Conservation (phyloP, 169 alveolate species). For the Plasmodium cynomolgi region DNA sequence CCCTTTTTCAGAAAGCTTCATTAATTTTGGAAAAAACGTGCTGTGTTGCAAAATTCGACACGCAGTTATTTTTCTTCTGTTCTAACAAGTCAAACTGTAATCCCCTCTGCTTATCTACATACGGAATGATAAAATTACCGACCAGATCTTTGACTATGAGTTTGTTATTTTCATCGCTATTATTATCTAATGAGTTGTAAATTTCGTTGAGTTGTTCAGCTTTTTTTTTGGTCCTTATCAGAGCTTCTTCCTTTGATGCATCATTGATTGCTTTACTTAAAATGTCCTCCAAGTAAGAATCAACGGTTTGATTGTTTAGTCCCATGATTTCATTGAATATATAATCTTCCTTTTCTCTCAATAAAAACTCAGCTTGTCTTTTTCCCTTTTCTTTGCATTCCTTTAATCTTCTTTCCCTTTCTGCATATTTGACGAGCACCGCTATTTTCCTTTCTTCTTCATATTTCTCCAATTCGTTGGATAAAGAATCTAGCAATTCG, state of each 20-base stretch:
- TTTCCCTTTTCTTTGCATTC: slow-evolving; percentile 76
- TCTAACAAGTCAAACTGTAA: slow-evolving; percentile 47
- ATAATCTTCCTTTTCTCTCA: slow-evolving; percentile 76
- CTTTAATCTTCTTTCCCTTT: slow-evolving; percentile 70
- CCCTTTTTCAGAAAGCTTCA: slow-evolving; percentile 22
- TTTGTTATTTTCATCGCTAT: slow-evolving; percentile 51
- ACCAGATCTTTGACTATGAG: slow-evolving; percentile 69
- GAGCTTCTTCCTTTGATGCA: slow-evolving; percentile 70
- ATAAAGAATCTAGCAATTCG: slow-evolving; percentile 52
- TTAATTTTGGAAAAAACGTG: slow-evolving; percentile 63
- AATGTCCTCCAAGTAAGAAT: slow-evolving; percentile 73
- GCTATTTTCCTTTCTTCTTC: slow-evolving; percentile 77
- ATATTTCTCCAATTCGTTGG: slow-evolving; percentile 73
- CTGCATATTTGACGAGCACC: slow-evolving; percentile 71
- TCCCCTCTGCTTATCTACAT: slow-evolving; percentile 75
- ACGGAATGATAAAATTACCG: slow-evolving; percentile 71
- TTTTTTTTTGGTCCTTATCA: slow-evolving; percentile 66
- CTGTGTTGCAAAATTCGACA: slow-evolving; percentile 71
- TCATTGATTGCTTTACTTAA: slow-evolving; percentile 65
- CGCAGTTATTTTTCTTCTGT: slow-evolving; percentile 61
- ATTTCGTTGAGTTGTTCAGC: slow-evolving; percentile 73
- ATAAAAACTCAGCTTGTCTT: slow-evolving; percentile 75
- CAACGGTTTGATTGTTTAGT: slow-evolving; percentile 70
- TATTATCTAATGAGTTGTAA: slow-evolving; percentile 56
- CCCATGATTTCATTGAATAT: slow-evolving; percentile 75